Conservation (phyloP, 2,329 filamentous ascomycete genomes). For the Exophiala sp. region DNA sequence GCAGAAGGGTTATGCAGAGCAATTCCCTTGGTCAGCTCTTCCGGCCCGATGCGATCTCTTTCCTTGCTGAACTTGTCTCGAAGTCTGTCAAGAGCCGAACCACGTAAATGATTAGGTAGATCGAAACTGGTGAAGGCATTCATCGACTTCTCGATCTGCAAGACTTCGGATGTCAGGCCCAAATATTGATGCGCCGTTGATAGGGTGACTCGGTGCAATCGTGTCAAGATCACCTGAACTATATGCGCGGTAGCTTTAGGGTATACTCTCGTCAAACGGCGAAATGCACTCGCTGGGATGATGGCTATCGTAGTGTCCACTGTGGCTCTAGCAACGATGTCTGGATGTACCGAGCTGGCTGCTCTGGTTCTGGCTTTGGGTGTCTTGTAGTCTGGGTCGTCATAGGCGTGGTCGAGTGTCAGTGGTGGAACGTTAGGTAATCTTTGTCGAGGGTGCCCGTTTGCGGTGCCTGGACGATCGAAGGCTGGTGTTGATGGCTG, state of each 20-base stretch:
- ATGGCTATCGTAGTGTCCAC: conserved; percentile 98
- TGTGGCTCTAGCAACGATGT: conserved; percentile 93
- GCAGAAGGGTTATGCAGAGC: conserved; percentile 79
- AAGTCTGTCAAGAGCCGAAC: conserved; percentile 73
- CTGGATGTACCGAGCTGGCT: conserved; percentile 74
- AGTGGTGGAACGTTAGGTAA: conserved; percentile 70
- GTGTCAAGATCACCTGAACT: conserved; percentile 92
- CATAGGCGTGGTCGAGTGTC: conserved; percentile 57
- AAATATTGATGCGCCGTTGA: conserved; percentile 93
- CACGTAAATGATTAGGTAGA: conserved; percentile 83
- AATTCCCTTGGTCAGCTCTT: conserved; percentile 87
- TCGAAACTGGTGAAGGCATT: conserved; percentile 88
- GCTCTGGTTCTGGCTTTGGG: conserved; percentile 24
- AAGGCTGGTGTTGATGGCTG: conserved; percentile 30
- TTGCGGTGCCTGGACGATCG: neutral
- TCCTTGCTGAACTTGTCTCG: conserved; percentile 92
- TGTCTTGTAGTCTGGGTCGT: conserved; percentile 31
- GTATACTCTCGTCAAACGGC: conserved; percentile 86
- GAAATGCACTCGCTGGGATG: conserved; percentile 93
- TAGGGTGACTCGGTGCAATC: conserved; percentile 89
- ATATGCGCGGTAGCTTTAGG: conserved; percentile 96
- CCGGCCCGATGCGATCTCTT: conserved; percentile 72
- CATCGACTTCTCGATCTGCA: conserved; percentile 91
- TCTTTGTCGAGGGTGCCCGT: conserved; percentile 27
- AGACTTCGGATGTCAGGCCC: conserved; percentile 83